Evolutionary conservation across 108 stramenopile genomes (phyloP).

Genomic region (Asterionellopsis glacialis): DNA sequence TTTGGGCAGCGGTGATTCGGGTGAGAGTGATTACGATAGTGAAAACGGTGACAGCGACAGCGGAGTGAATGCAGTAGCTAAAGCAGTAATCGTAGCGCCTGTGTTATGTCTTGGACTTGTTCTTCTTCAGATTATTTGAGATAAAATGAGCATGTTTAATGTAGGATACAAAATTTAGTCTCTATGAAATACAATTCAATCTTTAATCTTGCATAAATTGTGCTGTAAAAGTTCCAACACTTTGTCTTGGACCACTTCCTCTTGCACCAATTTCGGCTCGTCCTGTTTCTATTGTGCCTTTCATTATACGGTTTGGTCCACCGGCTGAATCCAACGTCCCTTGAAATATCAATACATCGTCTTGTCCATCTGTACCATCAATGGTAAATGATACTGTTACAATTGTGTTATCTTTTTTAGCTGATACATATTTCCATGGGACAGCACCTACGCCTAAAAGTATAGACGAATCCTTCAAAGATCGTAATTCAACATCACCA

Average conservation of each 20-base stretch:
- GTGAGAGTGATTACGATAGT: too few species aligned
- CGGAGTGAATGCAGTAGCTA: too few species aligned
- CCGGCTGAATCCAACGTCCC: constrained; percentile 7
- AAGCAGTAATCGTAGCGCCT: too few species aligned
- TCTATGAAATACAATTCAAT: too few species aligned
- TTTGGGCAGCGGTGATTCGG: too few species aligned
- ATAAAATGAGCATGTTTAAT: too few species aligned
- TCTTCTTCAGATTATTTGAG: too few species aligned
- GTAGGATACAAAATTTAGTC: too few species aligned
- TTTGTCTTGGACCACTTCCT: constrained; percentile 9
- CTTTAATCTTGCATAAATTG: background rate
- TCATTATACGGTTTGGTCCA: constrained; percentile 6
- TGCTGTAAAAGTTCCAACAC: constrained; percentile 6
- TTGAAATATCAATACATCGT: constrained; percentile 6
- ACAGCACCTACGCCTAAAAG: constrained; percentile 1
- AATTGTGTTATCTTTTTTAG: background rate
- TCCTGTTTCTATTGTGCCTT: constrained; percentile 9
- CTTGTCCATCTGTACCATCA: background rate
- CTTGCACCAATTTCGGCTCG: constrained; percentile 10
- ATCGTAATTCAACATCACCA: constrained; percentile 6
- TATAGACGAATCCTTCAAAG: background rate
- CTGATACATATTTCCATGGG: constrained; percentile 6
- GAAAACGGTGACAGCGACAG: too few species aligned
- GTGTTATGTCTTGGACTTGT: too few species aligned
- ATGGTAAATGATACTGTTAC: constrained; percentile 5